A percentile compares a stretch with the other conserved stretches of the same genome.
Conservation (phyloP, 192 early-diverging fungal species). For the Linnemannia schmuckeri region DNA sequence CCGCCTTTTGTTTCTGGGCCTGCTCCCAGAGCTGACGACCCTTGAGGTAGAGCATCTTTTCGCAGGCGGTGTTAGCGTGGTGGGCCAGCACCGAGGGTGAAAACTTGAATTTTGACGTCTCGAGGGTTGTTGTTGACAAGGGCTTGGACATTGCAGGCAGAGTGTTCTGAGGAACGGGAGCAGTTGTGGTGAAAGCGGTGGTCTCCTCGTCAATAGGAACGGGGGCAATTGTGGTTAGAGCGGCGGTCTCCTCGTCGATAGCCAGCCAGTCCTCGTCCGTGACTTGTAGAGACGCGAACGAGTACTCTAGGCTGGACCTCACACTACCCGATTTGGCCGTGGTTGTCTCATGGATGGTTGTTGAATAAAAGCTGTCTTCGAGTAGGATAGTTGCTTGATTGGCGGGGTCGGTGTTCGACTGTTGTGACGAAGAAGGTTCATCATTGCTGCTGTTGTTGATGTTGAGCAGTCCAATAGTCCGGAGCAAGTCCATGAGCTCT, state of each 20-base stretch:
- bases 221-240: too few species aligned
- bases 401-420: not conserved
- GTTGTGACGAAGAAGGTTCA: not conserved
- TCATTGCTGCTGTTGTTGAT: not conserved
- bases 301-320: slow-evolving; percentile 29
- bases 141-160: not conserved
- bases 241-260: slow-evolving; percentile 8
- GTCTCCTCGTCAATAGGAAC: slow-evolving; percentile 15
- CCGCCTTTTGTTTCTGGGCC: not conserved
- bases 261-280: slow-evolving; percentile 29
- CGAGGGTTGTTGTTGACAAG: not conserved
- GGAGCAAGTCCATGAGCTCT: not conserved
- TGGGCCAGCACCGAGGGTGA: slow-evolving; percentile 46
- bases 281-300: slow-evolving; percentile 27
- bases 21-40: slow-evolving; percentile 30
- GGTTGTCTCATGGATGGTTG: not conserved
- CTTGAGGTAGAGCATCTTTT: slow-evolving; percentile 52
- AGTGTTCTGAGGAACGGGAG: not conserved
- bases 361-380: not conserved
- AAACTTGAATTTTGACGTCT: slow-evolving; percentile 19
- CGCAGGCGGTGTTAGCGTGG: slow-evolving; percentile 44
- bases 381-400: not conserved
- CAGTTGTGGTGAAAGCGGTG: too few species aligned
- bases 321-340: not conserved
- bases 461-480: not conserved